Base-by-base conservation (phyloP, 148 eudicot species). In the Linanthus parryae region DNA sequence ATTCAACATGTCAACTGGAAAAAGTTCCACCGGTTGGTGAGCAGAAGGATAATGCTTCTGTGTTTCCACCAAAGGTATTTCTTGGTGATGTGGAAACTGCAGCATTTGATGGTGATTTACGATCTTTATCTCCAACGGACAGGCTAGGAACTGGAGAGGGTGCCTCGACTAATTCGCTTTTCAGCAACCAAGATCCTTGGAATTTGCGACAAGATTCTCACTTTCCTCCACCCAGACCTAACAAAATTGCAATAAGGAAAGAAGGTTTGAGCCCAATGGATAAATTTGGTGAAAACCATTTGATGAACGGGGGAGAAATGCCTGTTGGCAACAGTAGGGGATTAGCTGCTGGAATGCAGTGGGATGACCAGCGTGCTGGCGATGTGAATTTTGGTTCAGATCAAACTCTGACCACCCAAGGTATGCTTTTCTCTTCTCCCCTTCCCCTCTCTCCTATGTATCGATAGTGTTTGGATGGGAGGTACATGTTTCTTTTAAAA, bases 101-200 rank as follows among this genome's bases (percentile, higher is more conserved):
- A n/a, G 15, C 29, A 23, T 44, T 62, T 33, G 68, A 59, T 46
- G 71, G 58, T 19, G 56, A 34, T 27, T 40, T 39, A 8, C 43
- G 54, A 29, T 19, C 61, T 49, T 58, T 73, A 56, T 56, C 68
- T 7, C 79, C 80, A 24, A 52, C 74, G 23, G 59, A 76, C 29
- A 65, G 74, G 62, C 65, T 53, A 54, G 84, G 63, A 27, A 64
- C 71, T 56, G 18, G 56, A 33, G 63, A 48, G 28, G 90, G 85
- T 53, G 49, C 71, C 53, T 67, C 91, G 14, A n/a, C n/a, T n/a
- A 60, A 61, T 29, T 86, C 95, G n/a, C 74, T 86, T 39, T 91
- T 76, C 50, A 73, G 81, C 31, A 73, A 73, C 49, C 86, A 78
- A 67, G 97, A 91, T 69, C 94, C 94, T 43, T 86, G 95, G 88